Conservation (phyloP, 2,329 filamentous ascomycete genomes). For the Didymella lethalis region DNA sequence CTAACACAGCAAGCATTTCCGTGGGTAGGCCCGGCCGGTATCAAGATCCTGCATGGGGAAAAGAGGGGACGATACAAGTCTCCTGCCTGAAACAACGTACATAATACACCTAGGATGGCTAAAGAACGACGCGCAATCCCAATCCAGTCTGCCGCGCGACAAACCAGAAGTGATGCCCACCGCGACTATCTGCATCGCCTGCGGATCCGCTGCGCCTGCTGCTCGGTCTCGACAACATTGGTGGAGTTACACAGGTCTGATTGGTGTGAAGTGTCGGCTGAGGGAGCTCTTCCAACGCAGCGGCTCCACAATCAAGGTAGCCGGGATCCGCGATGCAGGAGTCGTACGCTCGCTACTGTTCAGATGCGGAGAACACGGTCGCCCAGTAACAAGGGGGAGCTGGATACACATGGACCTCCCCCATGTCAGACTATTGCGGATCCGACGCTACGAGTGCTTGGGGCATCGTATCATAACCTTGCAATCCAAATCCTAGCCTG, state of each 20-base stretch:
- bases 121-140: conserved; percentile 21
- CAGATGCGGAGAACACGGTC: conserved; percentile 37
- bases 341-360: conserved; percentile 22
- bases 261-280: conserved; percentile 31
- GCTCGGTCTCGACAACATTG: conserved; percentile 15
- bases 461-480: conserved; percentile 12
- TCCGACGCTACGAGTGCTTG: conserved; percentile 27
- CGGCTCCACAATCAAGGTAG: conserved; percentile 30
- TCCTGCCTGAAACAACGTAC: conserved; percentile 23
- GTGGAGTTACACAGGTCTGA: conserved; percentile 27
- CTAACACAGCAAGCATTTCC: conserved; percentile 24
- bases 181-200: conserved; percentile 25
- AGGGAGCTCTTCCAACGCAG: conserved; percentile 28
- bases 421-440: conserved; percentile 35
- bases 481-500: conserved; percentile 8
- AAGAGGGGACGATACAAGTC: conserved; percentile 36
- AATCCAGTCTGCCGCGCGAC: conserved; percentile 19
- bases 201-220: conserved; percentile 42
- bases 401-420: conserved; percentile 25
- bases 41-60: conserved; percentile 31
- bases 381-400: conserved; percentile 22
- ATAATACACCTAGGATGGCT: conserved; percentile 19
- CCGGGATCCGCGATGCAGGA: conserved; percentile 34
- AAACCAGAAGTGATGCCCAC: conserved; percentile 19
- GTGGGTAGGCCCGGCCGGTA: conserved; percentile 26